A percentile compares a stretch with the other conserved stretches of the same genome.
Evolutionary conservation across 179 eudicot species (phyloP).

Genomic region (Actinidia polygama): DNA sequence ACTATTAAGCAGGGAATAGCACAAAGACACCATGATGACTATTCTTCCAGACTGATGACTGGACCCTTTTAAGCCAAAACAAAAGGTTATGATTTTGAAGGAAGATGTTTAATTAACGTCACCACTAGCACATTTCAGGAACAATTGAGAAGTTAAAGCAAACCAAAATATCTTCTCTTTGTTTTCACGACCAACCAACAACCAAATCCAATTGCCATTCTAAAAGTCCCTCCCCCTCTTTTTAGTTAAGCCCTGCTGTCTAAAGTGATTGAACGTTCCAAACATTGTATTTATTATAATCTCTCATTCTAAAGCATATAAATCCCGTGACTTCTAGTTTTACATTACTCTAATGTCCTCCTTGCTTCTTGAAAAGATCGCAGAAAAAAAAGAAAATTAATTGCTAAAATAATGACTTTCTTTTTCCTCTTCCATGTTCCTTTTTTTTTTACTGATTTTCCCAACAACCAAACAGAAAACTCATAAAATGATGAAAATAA

Average conservation of each 20-base stretch:
- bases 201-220: not conserved
- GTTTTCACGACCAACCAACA: not conserved
- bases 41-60: not conserved
- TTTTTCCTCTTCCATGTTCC: not conserved
- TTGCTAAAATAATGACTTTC: not conserved
- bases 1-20: not conserved
- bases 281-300: not conserved
- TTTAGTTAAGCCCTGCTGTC: not conserved
- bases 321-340: too few relatives aligned
- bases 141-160: not conserved
- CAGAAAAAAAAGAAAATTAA: too few relatives aligned
- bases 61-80: too few relatives aligned
- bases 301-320: not conserved
- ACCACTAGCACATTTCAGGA: not conserved
- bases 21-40: not conserved
- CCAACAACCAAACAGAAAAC: slow-evolving; percentile 16
- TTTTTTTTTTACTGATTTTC: too few relatives aligned
- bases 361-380: too few relatives aligned
- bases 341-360: too few relatives aligned
- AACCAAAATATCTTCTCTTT: not conserved
- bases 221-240: not conserved
- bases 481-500: too few relatives aligned
- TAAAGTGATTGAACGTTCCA: not conserved
- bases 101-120: not conserved
- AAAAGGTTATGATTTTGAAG: not conserved